Evolutionary conservation across 371 early-diverging fungal species (phyloP), one percentile per base, ranked within the genome.

Genomic region (Lichtheimia hyalospora): DNA sequence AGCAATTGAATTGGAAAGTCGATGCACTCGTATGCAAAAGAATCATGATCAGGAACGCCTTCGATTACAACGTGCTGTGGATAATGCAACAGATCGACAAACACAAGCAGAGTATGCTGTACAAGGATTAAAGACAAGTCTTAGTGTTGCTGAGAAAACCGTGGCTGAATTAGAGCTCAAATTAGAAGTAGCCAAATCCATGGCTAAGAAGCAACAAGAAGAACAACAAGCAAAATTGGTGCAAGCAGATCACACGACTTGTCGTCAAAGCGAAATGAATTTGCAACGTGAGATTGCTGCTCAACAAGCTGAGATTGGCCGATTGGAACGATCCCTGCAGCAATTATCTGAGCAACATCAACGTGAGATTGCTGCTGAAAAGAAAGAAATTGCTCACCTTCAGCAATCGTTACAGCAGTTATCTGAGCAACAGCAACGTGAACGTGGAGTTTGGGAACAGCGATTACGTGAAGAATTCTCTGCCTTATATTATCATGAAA

Each of bases 81-180:
- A n/a, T 46, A 46, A 46, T 18, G 46, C 34, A 34, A 46, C 21
- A 2, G 46, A 46, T n/a, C 46, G 46, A 5, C 18, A 46, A 21
- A 46, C n/a, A 18, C 46, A 46, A 46, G 21, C n/a, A 6, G 46
- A n/a, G 46, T 21, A 18, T n/a, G 46, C 21, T 5, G 46, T 18
- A 5, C 46, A 46, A 46, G 21, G 46, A 21, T 21, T 46, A 10
- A 46, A n/a, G 44, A 10, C n/a, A 10, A 14, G 41, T 44, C 43
- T 43, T 43, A 16, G 41, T 43, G 4, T 27, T 40, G 24, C 56
- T 4, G 41, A 55, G 15, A 43, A 15, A 16, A 41, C 44, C 2
- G 41, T 55, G 0, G 42, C 56, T 4, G 56, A 55, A 43, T 27
- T 41, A 21, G 56, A 55, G 27, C 56, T 55, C 56, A 55, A 44